Conservation (phyloP, 345 rosid genomes). For the Brassica cretica region DNA sequence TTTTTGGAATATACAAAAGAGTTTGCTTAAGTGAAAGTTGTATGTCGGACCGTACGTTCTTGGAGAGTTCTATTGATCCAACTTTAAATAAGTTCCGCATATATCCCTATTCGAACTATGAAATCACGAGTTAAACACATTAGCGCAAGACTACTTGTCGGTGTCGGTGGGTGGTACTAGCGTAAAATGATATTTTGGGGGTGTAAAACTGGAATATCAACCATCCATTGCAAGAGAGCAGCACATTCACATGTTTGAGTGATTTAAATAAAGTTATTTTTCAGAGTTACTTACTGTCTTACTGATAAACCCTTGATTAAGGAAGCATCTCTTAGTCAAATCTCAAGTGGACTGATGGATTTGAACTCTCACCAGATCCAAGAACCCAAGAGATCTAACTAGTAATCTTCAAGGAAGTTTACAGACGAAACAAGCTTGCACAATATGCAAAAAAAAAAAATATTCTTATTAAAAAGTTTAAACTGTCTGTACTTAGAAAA, state of each 20-base stretch:
- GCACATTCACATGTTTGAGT: conserved; percentile 31
- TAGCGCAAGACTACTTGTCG: conserved; percentile 26
- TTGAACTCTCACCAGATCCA: conserved; percentile 39
- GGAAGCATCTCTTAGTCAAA: conserved; percentile 26
- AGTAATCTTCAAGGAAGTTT: conserved; percentile 13
- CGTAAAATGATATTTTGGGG: background rate
- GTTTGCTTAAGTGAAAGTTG: conserved; percentile 23
- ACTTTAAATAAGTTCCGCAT: background rate
- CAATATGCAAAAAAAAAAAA: too few relatives aligned
- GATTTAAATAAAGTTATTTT: background rate
- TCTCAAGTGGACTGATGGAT: conserved; percentile 19
- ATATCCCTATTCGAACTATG: conserved; percentile 21
- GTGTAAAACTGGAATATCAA: conserved; percentile 12
- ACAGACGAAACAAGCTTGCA: background rate
- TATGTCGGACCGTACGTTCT: conserved; percentile 37
- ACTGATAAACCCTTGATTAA: conserved; percentile 23
- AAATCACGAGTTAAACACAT: conserved; percentile 41
- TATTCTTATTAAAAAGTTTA: too few relatives aligned
- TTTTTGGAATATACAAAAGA: conserved; percentile 17
- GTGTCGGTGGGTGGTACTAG: conserved; percentile 37
- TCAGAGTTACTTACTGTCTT: background rate
- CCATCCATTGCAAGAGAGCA: background rate
- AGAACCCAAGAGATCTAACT: conserved; percentile 13
- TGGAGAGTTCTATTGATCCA: conserved; percentile 14
- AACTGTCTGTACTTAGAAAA: background rate